A percentile compares a stretch with the other conserved stretches of the same genome.
phyloP scores from a whole-genome alignment of 345 rosid genomes.

The Odontarrhena argentea region DNA sequence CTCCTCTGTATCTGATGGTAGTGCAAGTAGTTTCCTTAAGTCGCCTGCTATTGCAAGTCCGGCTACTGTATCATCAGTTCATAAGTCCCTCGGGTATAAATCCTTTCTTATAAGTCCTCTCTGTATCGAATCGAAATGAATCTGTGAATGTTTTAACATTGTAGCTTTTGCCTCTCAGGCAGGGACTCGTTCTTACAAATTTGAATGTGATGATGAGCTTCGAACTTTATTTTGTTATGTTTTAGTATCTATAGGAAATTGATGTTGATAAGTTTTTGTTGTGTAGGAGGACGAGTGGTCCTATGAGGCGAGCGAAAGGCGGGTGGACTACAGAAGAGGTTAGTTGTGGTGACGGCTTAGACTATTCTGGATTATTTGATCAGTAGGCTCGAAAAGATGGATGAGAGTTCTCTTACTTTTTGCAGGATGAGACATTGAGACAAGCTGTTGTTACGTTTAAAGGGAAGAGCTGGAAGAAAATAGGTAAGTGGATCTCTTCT shows the following conservation, averaged over 20 bases:
- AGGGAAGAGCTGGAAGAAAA: conserved; percentile 92
- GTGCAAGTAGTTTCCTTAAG: conserved; percentile 63
- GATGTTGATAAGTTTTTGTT: conserved; percentile 29
- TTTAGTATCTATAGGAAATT: conserved; percentile 13
- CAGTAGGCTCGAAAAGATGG: neutral
- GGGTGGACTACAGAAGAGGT: conserved; percentile 99
- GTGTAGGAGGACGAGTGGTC: conserved; percentile 92
- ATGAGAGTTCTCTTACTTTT: conserved; percentile 29
- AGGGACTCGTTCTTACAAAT: neutral
- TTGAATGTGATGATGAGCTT: neutral
- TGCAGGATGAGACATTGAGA: conserved; percentile 88
- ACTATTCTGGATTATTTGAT: neutral
- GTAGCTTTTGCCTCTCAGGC: neutral
- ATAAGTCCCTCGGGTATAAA: conserved; percentile 46
- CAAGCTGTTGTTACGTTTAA: conserved; percentile 69
- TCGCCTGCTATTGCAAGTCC: conserved; percentile 79
- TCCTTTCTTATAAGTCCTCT: neutral
- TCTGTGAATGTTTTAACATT: neutral
- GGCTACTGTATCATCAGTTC: conserved; percentile 60
- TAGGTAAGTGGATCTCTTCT: conserved; percentile 52
- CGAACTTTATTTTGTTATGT: conserved; percentile 21
- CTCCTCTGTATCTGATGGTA: conserved; percentile 76
- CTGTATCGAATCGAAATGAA: neutral
- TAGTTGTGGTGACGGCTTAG: conserved; percentile 22
- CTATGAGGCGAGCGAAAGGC: conserved; percentile 95